Conservation (phyloP, 495 filamentous ascomycete genomes). For the Penicillium subrubescens region DNA sequence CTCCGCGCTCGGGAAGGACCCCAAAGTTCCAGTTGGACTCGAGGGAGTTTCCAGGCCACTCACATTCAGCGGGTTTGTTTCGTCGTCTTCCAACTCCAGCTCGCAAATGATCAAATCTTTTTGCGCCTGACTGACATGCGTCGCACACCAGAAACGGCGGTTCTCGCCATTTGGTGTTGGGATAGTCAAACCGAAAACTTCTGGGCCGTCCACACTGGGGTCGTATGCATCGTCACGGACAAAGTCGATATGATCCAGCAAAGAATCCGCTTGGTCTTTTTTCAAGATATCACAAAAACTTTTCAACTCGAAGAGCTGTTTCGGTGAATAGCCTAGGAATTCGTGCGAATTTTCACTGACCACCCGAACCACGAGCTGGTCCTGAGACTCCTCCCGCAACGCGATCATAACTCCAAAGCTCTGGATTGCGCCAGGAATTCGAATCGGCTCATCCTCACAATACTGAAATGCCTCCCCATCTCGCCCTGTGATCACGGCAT, state of each 20-base stretch:
- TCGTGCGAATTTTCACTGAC: conserved; percentile 84
- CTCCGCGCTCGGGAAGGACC: conserved; percentile 66
- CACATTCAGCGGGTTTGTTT: conserved; percentile 64
- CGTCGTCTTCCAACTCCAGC: conserved; percentile 87
- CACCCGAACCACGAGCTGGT: conserved; percentile 69
- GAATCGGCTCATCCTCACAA: conserved; percentile 96
- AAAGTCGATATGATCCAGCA: conserved; percentile 87
- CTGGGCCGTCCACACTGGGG: conserved; percentile 72
- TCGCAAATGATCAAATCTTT: conserved; percentile 82
- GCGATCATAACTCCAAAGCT: conserved; percentile 80
- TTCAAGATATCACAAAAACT: conserved; percentile 80
- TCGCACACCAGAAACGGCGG: conserved; percentile 84
- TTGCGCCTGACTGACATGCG: conserved; percentile 69
- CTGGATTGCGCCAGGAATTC: conserved; percentile 89
- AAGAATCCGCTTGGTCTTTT: conserved; percentile 78
- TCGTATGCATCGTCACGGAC: conserved; percentile 73
- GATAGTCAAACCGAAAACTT: conserved; percentile 81
- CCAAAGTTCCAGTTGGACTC: conserved; percentile 72
- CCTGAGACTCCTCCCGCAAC: conserved; percentile 69
- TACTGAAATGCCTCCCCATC: conserved; percentile 66
- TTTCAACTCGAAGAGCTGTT: conserved; percentile 71
- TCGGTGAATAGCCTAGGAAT: conserved; percentile 79
- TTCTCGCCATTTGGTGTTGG: conserved; percentile 51
- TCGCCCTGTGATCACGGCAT: conserved; percentile 82
- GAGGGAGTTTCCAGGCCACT: conserved; percentile 57